Percentiles rank a stretch among this genome's conserved stretches.
These are phyloP conservation scores for Houttuynia cordata DNA, from an alignment of 164 flowering plant species.

Conservation along the genomic window DNA sequence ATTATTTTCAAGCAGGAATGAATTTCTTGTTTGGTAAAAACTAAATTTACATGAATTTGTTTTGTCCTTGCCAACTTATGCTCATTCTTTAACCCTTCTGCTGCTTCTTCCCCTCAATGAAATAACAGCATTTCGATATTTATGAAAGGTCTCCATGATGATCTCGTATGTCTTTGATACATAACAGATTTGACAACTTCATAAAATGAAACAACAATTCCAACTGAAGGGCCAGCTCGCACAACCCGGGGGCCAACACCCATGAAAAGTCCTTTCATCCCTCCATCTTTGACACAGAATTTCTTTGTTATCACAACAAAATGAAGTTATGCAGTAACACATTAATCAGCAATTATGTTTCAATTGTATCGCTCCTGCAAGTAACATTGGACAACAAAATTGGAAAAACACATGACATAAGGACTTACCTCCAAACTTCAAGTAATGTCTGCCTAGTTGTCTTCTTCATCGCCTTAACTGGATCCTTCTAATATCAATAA, in stretches of 20 bases:
- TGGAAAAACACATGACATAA: neutral
- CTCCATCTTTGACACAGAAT: constrained; percentile 47
- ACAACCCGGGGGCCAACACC: constrained; percentile 91
- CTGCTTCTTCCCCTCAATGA: too few species aligned
- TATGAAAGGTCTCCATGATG: constrained; percentile 6
- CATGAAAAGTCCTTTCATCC: constrained; percentile 67
- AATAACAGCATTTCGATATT: too few species aligned
- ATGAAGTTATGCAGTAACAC: too few species aligned
- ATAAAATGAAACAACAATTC: constrained; percentile 86
- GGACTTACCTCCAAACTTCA: constrained; percentile 74
- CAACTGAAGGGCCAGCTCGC: constrained; percentile 97
- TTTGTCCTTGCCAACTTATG: too few species aligned
- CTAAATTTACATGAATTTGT: too few species aligned
- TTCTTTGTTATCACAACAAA: too few species aligned
- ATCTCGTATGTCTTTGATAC: constrained; percentile 24
- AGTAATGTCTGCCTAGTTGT: constrained; percentile 52
- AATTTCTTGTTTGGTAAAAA: too few species aligned
- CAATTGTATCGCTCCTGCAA: neutral
- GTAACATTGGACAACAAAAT: neutral
- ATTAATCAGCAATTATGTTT: too few species aligned
- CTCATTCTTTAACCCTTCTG: too few species aligned
- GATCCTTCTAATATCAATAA: constrained; percentile 54
- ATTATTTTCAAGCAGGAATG: too few species aligned
- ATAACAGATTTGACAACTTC: constrained; percentile 73
- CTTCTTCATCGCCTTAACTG: constrained; percentile 59